A percentile compares a stretch with the other conserved stretches of the same genome.
phyloP scores from a whole-genome alignment of 2,329 filamentous ascomycete species.

The Diplodia seriata region DNA sequence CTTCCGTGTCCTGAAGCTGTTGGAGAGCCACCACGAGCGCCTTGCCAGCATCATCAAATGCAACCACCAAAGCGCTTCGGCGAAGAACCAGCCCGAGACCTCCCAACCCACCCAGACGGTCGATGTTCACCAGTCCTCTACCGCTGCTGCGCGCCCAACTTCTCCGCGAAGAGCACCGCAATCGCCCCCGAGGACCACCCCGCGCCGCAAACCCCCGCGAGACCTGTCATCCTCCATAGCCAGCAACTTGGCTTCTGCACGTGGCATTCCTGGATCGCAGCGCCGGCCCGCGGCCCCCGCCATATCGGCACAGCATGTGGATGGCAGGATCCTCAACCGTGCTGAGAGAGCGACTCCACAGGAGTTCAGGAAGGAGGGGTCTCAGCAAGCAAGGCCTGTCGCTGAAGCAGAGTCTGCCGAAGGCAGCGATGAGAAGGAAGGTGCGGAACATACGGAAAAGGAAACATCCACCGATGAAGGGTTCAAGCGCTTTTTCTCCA shows the following conservation, averaged over 20 bases:
- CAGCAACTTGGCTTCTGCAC: constrained; percentile 83
- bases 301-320: constrained; percentile 74
- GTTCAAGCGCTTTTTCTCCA: constrained; percentile 89
- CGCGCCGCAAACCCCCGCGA: constrained; percentile 62
- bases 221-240: constrained; percentile 83
- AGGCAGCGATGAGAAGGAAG: constrained; percentile 16
- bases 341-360: constrained; percentile 38
- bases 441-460: constrained; percentile 35
- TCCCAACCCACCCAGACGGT: constrained; percentile 28
- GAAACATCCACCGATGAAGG: constrained; percentile 67
- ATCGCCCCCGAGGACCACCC: constrained; percentile 44
- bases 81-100: constrained; percentile 20
- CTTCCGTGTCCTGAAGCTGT: constrained; percentile 79
- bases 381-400: constrained; percentile 7
- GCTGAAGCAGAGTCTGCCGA: constrained; percentile 3
- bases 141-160: constrained; percentile 10
- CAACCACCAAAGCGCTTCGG: constrained; percentile 53
- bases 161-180: constrained; percentile 22
- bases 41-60: constrained; percentile 82
- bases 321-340: constrained; percentile 64
- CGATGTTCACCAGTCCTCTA: constrained; percentile 17
- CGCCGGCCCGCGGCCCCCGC: constrained; percentile 70
- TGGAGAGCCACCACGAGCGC: constrained; percentile 86
- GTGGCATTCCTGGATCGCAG: constrained; percentile 70
- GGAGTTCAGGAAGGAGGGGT: constrained; percentile 25